phyloP scores from a whole-genome alignment of 768 basidiomycete genomes.

The Leccinum rimulosum region DNA sequence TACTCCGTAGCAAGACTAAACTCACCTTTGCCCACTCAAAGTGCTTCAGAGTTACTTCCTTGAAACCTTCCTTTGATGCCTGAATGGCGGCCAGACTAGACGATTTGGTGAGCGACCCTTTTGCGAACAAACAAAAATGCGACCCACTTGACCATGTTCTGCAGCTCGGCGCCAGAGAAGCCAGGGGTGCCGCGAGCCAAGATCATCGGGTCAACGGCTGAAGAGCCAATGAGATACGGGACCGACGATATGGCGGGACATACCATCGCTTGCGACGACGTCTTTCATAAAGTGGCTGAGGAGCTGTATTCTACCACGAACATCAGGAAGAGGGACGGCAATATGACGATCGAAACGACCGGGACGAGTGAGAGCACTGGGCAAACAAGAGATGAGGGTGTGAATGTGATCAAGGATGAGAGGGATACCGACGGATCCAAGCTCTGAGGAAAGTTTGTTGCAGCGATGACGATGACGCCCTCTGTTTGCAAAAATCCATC shows the following conservation, averaged over 20 bases:
- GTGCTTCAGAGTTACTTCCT: constrained; percentile 71
- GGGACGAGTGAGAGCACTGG: constrained; percentile 89
- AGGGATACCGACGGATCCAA: constrained; percentile 71
- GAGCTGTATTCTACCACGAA: constrained; percentile 92
- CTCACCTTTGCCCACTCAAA: constrained; percentile 98
- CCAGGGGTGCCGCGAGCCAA: constrained; percentile 94
- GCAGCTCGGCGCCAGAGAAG: constrained; percentile 94
- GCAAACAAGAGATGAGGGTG: constrained; percentile 13
- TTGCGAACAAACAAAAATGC: neutral
- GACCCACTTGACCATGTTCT: constrained; percentile 93
- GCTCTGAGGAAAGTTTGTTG: constrained; percentile 96
- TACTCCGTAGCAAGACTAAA: neutral
- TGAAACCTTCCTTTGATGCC: constrained; percentile 81
- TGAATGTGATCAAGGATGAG: neutral
- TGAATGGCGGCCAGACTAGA: constrained; percentile 87
- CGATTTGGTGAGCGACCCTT: neutral
- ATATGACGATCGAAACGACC: constrained; percentile 95
- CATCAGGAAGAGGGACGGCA: constrained; percentile 91
- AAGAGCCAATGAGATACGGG: neutral
- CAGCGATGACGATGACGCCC: constrained; percentile 93
- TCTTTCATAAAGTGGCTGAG: constrained; percentile 87
- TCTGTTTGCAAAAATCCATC: constrained; percentile 94
- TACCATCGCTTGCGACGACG: constrained; percentile 62
- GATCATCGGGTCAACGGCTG: constrained; percentile 81
- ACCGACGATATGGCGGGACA: constrained; percentile 8